phyloP scores from a whole-genome alignment of 2,329 filamentous ascomycete genomes.

The Penicillium italicum region DNA sequence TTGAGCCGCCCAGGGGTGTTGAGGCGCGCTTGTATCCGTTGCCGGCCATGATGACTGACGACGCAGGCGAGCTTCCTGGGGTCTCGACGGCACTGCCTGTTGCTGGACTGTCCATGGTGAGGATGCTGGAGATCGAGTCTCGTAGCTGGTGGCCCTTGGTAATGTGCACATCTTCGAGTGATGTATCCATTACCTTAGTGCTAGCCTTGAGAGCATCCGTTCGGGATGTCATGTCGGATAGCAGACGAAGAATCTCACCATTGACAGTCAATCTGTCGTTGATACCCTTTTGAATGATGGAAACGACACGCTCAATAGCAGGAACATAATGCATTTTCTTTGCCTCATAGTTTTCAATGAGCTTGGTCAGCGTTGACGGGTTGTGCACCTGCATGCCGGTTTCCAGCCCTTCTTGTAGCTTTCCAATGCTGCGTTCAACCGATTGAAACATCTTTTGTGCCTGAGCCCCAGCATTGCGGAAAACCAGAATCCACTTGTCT shows the following conservation, averaged over 20 bases:
- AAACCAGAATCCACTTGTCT: slow-evolving; percentile 93
- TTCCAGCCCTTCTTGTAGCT: slow-evolving; percentile 77
- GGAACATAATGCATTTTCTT: slow-evolving; percentile 94
- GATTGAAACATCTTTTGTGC: slow-evolving; percentile 97
- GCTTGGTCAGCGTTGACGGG: slow-evolving; percentile 67
- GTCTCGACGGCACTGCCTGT: slow-evolving; percentile 67
- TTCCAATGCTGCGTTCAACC: slow-evolving; percentile 78
- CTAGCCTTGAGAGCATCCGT: slow-evolving; percentile 73
- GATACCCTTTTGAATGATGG: slow-evolving; percentile 93
- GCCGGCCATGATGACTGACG: slow-evolving; percentile 57
- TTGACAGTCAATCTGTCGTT: slow-evolving; percentile 94
- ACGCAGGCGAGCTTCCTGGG: slow-evolving; percentile 67
- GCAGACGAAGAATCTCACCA: slow-evolving; percentile 83
- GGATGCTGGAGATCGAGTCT: slow-evolving; percentile 88
- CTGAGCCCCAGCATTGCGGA: slow-evolving; percentile 85
- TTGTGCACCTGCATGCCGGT: slow-evolving; percentile 70
- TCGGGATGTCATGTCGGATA: slow-evolving; percentile 78
- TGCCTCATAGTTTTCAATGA: slow-evolving; percentile 87
- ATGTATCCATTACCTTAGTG: slow-evolving; percentile 71
- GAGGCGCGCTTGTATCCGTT: slow-evolving; percentile 48
- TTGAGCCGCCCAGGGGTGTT: slow-evolving; percentile 46
- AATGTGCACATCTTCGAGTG: slow-evolving; percentile 66
- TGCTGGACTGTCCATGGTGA: slow-evolving; percentile 75
- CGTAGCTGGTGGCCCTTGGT: slow-evolving; percentile 69
- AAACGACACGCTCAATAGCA: slow-evolving; percentile 84